These are phyloP conservation scores for Hirsutella rhossiliensis DNA, from an alignment of 2,329 filamentous ascomycete genomes.

Conservation along the genomic window DNA sequence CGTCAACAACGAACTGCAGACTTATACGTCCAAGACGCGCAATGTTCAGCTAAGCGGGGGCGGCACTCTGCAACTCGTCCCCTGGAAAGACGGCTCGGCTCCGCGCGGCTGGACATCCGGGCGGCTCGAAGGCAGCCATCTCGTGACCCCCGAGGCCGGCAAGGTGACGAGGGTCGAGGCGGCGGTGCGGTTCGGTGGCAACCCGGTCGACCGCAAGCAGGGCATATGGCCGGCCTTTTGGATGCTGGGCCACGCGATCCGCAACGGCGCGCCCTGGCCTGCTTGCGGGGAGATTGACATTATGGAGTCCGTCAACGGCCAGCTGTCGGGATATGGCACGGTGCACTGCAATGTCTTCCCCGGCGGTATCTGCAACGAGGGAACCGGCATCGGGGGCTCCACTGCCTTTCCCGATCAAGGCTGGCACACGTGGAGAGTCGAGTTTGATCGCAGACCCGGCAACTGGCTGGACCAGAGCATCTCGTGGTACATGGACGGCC, in stretches of 20 bases:
- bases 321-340: slow-evolving; percentile 32
- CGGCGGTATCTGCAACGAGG: slow-evolving; percentile 40
- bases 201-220: slow-evolving; percentile 28
- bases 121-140: slow-evolving; percentile 37
- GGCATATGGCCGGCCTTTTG: slow-evolving; percentile 50
- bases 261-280: slow-evolving; percentile 38
- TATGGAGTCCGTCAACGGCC: slow-evolving; percentile 42
- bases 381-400: slow-evolving; percentile 25
- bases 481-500: slow-evolving; percentile 36
- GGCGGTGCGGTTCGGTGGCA: slow-evolving; percentile 32
- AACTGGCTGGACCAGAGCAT: slow-evolving; percentile 37
- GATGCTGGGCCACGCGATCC: slow-evolving; percentile 38
- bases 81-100: slow-evolving; percentile 24
- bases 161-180: slow-evolving; percentile 34
- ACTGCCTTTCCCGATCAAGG: slow-evolving; percentile 23
- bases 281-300: slow-evolving; percentile 44
- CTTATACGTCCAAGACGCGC: slow-evolving; percentile 29
- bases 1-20: slow-evolving; percentile 40
- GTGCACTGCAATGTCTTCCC: slow-evolving; percentile 35
- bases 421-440: slow-evolving; percentile 38
- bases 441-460: slow-evolving; percentile 33
- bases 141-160: slow-evolving; percentile 32
- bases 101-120: slow-evolving; percentile 38
- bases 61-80: slow-evolving; percentile 38
- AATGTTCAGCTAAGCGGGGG: slow-evolving; percentile 40